Percentiles rank a stretch among this genome's conserved stretches.
These are phyloP conservation scores for Staphylotrichum tortipilum DNA, from an alignment of 495 filamentous ascomycete species.

Conservation along the genomic window DNA sequence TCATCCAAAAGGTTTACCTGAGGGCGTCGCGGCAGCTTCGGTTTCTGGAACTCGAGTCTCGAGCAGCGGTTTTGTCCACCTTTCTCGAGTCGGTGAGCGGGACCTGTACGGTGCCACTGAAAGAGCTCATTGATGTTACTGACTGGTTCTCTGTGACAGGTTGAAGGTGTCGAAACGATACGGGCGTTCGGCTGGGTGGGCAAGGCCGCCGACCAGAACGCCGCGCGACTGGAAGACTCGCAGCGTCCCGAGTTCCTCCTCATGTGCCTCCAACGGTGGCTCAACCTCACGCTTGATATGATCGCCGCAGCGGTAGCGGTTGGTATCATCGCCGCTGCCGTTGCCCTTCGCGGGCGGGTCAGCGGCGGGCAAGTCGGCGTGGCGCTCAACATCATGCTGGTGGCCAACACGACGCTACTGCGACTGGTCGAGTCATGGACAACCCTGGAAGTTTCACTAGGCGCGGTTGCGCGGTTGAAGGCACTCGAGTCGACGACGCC, in stretches of 20 bases:
- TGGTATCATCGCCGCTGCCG: constrained; percentile 35
- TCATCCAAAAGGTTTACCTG: constrained; percentile 54
- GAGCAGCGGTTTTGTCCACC: constrained; percentile 50
- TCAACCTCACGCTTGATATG: constrained; percentile 36
- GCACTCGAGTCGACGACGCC: constrained; percentile 31
- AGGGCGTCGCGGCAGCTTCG: constrained; percentile 57
- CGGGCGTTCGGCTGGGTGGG: constrained; percentile 38
- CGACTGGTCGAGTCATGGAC: constrained; percentile 35
- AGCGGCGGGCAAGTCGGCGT: constrained; percentile 26
- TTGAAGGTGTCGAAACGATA: constrained; percentile 35
- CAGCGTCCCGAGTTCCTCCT: constrained; percentile 38
- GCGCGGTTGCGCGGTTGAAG: constrained; percentile 39
- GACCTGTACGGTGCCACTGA: not conserved
- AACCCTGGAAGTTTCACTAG: constrained; percentile 43
- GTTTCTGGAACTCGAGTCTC: constrained; percentile 53
- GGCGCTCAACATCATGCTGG: constrained; percentile 21
- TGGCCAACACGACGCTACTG: constrained; percentile 26
- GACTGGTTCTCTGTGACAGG: not conserved
- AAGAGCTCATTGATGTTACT: not conserved
- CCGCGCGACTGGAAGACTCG: constrained; percentile 23
- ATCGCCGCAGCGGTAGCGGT: constrained; percentile 32
- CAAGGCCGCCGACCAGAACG: constrained; percentile 15
- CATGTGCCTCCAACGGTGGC: constrained; percentile 37
- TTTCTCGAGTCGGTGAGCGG: constrained; percentile 43
- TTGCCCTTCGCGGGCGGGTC: constrained; percentile 21